Conservation (phyloP, 495 filamentous ascomycete species). For the Tuber magnatum region DNA sequence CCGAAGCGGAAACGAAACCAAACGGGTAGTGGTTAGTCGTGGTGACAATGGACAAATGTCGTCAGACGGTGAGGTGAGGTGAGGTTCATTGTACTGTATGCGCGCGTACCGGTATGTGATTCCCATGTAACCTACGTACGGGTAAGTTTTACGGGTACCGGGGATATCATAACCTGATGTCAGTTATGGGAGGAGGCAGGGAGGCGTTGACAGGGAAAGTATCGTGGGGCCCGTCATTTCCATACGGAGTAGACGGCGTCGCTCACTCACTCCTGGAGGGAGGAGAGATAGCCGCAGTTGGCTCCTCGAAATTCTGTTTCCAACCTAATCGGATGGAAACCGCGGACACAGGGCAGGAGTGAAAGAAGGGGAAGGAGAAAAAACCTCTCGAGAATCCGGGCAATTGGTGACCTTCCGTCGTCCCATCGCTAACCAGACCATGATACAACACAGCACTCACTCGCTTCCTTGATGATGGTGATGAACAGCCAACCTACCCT, state of each 20-base stretch:
- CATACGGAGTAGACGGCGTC: background rate
- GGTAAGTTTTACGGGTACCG: background rate
- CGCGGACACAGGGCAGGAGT: background rate
- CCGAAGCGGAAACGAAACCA: background rate
- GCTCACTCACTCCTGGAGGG: too few relatives aligned
- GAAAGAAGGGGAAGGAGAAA: too few relatives aligned
- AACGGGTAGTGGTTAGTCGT: too few relatives aligned
- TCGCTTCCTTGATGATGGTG: background rate
- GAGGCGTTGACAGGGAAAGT: background rate
- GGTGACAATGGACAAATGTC: background rate
- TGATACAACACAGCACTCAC: background rate
- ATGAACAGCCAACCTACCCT: background rate
- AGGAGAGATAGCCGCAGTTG: background rate
- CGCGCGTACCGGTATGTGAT: background rate
- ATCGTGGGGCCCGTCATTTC: background rate
- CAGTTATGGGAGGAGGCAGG: background rate
- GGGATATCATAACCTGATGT: background rate
- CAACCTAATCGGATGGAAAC: background rate
- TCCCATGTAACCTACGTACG: background rate
- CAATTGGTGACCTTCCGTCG: background rate
- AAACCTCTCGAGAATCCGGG: background rate
- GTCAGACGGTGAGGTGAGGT: conserved; percentile 1
- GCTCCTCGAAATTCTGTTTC: background rate
- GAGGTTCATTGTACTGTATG: background rate
- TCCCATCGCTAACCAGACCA: background rate